These are phyloP conservation scores for Cordyceps militaris DNA, from an alignment of 2,329 filamentous ascomycete genomes.

Conservation along the genomic window DNA sequence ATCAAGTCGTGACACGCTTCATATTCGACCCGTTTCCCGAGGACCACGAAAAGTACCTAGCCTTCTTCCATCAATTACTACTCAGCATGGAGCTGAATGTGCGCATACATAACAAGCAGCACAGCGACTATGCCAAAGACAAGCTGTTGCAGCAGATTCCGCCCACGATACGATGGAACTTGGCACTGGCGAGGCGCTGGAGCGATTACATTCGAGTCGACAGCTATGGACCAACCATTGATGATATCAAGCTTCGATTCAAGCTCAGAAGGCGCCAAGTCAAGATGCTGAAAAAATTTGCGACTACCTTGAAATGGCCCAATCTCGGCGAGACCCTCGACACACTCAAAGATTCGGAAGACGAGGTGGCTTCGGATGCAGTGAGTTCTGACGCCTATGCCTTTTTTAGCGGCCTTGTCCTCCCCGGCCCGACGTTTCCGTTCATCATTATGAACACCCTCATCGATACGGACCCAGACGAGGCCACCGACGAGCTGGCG, in stretches of 20 bases:
- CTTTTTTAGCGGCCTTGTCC: constrained; percentile 66
- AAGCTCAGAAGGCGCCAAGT: constrained; percentile 61
- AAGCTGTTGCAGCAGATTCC: constrained; percentile 59
- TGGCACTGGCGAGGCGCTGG: constrained; percentile 69
- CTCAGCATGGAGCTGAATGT: constrained; percentile 65
- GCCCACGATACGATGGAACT: constrained; percentile 63
- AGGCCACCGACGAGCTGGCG: constrained; percentile 56
- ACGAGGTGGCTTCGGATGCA: constrained; percentile 49
- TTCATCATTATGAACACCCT: constrained; percentile 74
- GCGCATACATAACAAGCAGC: constrained; percentile 56
- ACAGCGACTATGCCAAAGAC: constrained; percentile 57
- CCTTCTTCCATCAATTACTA: constrained; percentile 71
- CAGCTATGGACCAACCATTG: constrained; percentile 45
- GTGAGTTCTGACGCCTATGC: constrained; percentile 67
- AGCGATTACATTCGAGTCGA: constrained; percentile 62
- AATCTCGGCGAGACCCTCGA: constrained; percentile 60
- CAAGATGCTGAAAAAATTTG: constrained; percentile 61
- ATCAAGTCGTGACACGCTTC: constrained; percentile 68
- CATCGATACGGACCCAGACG: constrained; percentile 66
- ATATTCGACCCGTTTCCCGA: constrained; percentile 55
- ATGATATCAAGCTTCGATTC: constrained; percentile 56
- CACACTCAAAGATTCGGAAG: constrained; percentile 53
- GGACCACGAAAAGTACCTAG: constrained; percentile 51
- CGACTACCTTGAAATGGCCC: constrained; percentile 69
- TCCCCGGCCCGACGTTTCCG: constrained; percentile 62